Evolutionary conservation across 1,139 yeast genomes (phyloP).

Genomic region (Blastobotrys indianensis): DNA sequence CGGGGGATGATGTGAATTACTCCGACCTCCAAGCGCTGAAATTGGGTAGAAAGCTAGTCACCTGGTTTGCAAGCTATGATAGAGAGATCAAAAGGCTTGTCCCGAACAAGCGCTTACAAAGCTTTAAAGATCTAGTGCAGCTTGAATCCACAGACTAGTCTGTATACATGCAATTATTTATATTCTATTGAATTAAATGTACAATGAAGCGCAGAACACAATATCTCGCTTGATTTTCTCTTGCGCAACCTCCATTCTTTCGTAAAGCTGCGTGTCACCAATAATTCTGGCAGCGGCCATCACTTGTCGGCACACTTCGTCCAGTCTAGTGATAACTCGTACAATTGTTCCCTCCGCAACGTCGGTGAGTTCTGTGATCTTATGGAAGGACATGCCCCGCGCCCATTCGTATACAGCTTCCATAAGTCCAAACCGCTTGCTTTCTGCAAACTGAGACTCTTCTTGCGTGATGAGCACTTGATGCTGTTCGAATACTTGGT

Average conservation of each 20-base stretch:
- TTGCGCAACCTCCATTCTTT: conserved; percentile 88
- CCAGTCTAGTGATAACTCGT: conserved; percentile 89
- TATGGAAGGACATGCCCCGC: conserved; percentile 83
- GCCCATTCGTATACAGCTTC: conserved; percentile 99
- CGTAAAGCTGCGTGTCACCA: conserved; percentile 83
- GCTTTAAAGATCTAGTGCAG: too few relatives aligned
- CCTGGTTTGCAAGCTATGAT: too few relatives aligned
- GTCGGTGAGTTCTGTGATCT: conserved; percentile 78
- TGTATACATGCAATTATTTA: background rate
- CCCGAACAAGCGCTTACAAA: too few relatives aligned
- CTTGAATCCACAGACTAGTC: too few relatives aligned
- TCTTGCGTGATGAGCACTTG: conserved; percentile 76
- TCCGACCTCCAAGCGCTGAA: too few relatives aligned
- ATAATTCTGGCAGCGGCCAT: conserved; percentile 90
- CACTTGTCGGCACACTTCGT: conserved; percentile 92
- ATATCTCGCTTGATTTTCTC: conserved; percentile 93
- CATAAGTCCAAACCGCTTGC: conserved; percentile 81
- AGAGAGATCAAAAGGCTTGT: too few relatives aligned
- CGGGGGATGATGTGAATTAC: too few relatives aligned
- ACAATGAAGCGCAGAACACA: conserved; percentile 93
- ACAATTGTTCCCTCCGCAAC: conserved; percentile 98
- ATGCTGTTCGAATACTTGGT: conserved; percentile 56
- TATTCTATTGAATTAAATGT: conserved; percentile 42
- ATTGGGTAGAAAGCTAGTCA: too few relatives aligned
- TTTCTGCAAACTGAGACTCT: conserved; percentile 76